phyloP scores from a whole-genome alignment of 352 stramenopile genomes.

The Globisporangium polare region DNA sequence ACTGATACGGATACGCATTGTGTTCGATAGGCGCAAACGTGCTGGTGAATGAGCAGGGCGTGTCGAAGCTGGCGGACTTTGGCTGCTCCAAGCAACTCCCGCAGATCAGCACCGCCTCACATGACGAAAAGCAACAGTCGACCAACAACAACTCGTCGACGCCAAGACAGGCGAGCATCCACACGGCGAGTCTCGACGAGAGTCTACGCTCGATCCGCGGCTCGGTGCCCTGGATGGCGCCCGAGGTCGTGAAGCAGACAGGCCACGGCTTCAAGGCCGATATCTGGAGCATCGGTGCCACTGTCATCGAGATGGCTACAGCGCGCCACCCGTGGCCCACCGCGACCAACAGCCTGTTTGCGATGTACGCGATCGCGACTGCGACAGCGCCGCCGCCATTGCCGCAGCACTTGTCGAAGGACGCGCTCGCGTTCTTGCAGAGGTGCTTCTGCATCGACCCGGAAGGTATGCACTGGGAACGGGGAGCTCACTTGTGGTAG shows the following conservation, averaged over 20 bases:
- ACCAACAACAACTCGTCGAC: not conserved
- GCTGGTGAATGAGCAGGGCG: constrained; percentile 82
- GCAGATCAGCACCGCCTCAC: constrained; percentile 14
- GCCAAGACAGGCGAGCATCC: constrained; percentile 22
- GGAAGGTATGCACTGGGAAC: constrained; percentile 26
- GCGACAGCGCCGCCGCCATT: constrained; percentile 45
- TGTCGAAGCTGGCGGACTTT: constrained; percentile 89
- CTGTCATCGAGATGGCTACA: constrained; percentile 81
- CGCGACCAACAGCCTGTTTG: constrained; percentile 53
- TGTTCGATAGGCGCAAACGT: constrained; percentile 69
- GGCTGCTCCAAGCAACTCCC: constrained; percentile 87
- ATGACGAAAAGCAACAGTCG: not conserved
- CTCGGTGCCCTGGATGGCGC: constrained; percentile 85
- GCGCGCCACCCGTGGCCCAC: constrained; percentile 62
- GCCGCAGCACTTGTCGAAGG: constrained; percentile 39
- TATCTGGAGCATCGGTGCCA: constrained; percentile 80
- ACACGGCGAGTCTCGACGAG: constrained; percentile 79
- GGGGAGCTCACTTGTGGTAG: too few species aligned
- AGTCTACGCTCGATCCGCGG: constrained; percentile 79
- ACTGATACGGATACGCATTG: not conserved
- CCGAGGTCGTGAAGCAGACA: constrained; percentile 73
- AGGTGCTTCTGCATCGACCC: constrained; percentile 76
- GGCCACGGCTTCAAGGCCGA: constrained; percentile 73
- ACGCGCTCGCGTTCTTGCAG: constrained; percentile 53
- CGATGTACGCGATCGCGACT: constrained; percentile 71